phyloP scores from a whole-genome alignment of 1,284 basidiomycete species.

The Ustilago cynodontis region DNA sequence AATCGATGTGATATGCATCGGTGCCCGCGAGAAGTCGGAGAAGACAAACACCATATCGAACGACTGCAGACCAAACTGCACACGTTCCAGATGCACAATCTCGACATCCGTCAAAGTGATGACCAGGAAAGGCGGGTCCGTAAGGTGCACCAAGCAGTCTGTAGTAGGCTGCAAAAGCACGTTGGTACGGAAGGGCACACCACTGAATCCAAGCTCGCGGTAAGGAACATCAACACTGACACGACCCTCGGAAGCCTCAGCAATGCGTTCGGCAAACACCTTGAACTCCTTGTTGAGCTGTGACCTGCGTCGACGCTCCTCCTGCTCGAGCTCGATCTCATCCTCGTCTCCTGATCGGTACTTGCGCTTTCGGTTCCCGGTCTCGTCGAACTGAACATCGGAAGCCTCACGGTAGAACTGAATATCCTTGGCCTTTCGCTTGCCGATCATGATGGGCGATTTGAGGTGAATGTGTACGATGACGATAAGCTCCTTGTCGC shows the following conservation, averaged over 20 bases:
- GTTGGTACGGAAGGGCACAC: constrained; percentile 95
- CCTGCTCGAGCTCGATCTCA: constrained; percentile 98
- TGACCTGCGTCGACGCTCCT: constrained; percentile 88
- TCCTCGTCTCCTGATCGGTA: constrained; percentile 98
- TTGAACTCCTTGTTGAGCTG: constrained; percentile 96
- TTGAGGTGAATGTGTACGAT: constrained; percentile 94
- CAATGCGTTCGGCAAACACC: constrained; percentile 90
- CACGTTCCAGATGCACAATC: constrained; percentile 95
- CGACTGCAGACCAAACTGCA: constrained; percentile 95
- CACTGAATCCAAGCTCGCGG: constrained; percentile 95
- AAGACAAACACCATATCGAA: constrained; percentile 98
- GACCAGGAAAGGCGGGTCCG: constrained; percentile 95
- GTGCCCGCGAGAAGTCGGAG: constrained; percentile 92
- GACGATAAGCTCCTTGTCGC: constrained; percentile 94
- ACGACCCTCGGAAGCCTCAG: constrained; percentile 83
- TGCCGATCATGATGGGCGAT: constrained; percentile 97
- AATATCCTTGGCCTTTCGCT: constrained; percentile 97
- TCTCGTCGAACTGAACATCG: constrained; percentile 98
- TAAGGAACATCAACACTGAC: constrained; percentile 96
- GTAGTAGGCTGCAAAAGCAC: constrained; percentile 95
- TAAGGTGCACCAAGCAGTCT: constrained; percentile 94
- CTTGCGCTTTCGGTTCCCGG: constrained; percentile 97
- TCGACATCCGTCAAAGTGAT: constrained; percentile 95
- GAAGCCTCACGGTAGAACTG: constrained; percentile 99
- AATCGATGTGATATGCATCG: constrained; percentile 75